Evolutionary conservation across 2,329 filamentous ascomycete species (phyloP).

Genomic region (Pseudogymnoascus sp.): DNA sequence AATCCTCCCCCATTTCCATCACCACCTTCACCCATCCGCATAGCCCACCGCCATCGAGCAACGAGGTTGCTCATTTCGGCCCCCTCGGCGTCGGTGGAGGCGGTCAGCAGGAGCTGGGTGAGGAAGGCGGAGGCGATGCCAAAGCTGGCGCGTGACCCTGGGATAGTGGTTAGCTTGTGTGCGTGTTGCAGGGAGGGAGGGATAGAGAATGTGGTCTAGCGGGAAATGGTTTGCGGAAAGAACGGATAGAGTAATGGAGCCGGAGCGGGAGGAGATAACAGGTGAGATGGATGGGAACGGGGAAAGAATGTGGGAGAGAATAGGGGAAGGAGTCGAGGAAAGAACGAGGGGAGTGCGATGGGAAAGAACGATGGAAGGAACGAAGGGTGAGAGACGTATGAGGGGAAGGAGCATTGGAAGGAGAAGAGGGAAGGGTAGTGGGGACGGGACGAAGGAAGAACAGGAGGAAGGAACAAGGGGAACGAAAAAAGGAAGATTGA

Average conservation of each 20-base stretch:
- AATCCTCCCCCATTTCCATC: slow-evolving; percentile 19
- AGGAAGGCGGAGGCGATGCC: slow-evolving; percentile 29
- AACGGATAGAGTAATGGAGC: too few species aligned
- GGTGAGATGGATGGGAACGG: background rate
- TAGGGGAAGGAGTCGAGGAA: background rate
- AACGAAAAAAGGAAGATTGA: background rate
- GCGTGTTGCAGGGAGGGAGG: background rate
- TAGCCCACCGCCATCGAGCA: slow-evolving; percentile 26
- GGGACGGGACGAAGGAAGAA: background rate
- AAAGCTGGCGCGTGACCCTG: slow-evolving; percentile 29
- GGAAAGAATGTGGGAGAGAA: background rate
- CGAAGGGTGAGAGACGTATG: background rate
- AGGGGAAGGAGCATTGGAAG: background rate
- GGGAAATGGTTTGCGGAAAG: background rate
- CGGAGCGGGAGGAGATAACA: background rate
- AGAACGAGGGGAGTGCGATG: background rate
- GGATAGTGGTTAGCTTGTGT: background rate
- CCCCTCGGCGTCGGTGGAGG: slow-evolving; percentile 22
- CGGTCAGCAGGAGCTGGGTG: slow-evolving; percentile 27
- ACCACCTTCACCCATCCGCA: slow-evolving; percentile 24
- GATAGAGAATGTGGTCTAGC: too few species aligned
- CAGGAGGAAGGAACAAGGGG: background rate
- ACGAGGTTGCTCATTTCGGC: slow-evolving; percentile 25
- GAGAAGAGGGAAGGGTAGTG: background rate
- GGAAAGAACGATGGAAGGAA: background rate